A percentile compares a stretch with the other conserved stretches of the same genome.
phyloP scores from a whole-genome alignment of 2,329 filamentous ascomycete species.

The Aaosphaeria pasadenensis region DNA sequence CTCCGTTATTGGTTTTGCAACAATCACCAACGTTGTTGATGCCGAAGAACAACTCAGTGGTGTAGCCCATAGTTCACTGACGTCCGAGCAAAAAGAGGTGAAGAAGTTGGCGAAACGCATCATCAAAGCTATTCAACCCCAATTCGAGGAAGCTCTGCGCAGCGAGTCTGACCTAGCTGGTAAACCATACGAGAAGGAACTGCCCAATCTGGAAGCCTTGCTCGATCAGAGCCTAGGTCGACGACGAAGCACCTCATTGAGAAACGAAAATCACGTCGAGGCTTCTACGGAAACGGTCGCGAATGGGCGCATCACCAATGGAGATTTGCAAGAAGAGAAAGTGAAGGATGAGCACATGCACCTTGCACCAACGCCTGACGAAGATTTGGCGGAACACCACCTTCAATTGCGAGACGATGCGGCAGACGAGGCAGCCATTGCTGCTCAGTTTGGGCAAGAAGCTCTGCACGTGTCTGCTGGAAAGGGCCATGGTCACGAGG shows the following conservation, averaged over 20 bases:
- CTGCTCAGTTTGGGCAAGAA: constrained; percentile 31
- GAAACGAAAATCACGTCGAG: constrained; percentile 5
- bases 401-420: constrained; percentile 27
- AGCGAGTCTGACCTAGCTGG: constrained; percentile 80
- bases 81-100: constrained; percentile 71
- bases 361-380: constrained; percentile 34
- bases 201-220: constrained; percentile 71
- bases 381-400: constrained; percentile 26
- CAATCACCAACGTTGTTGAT: constrained; percentile 38
- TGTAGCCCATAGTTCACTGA: constrained; percentile 40
- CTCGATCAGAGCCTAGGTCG: constrained; percentile 64
- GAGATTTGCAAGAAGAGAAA: constrained; percentile 1
- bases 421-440: constrained; percentile 34
- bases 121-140: constrained; percentile 75
- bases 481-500: constrained; percentile 9
- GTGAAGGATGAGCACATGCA: constrained; percentile 13
- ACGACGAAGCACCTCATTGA: constrained; percentile 1
- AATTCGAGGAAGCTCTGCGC: constrained; percentile 70
- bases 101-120: constrained; percentile 87
- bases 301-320: constrained; percentile 2
- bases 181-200: constrained; percentile 65
- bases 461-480: constrained; percentile 14
- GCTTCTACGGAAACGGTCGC: constrained; percentile 1
- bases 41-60: constrained; percentile 42
- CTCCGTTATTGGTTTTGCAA: constrained; percentile 51